Conservation (phyloP, 2,329 filamentous ascomycete genomes). For the Aspergillus sp. region DNA sequence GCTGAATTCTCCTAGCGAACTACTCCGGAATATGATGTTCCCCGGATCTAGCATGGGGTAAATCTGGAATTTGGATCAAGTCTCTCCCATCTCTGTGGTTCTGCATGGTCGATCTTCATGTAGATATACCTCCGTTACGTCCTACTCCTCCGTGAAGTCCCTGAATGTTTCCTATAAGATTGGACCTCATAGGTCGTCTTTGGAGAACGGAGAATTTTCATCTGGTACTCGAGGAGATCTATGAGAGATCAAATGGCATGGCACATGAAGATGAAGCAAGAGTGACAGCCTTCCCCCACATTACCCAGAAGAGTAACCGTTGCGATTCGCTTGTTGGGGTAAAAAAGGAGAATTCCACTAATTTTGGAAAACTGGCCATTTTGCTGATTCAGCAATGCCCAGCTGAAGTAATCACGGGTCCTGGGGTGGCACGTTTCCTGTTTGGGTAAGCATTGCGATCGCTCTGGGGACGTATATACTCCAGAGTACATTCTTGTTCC, state of each 20-base stretch:
- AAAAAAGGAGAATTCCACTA: background rate
- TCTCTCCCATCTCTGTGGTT: no score
- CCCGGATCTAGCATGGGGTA: no score
- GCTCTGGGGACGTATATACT: background rate
- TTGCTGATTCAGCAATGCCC: background rate
- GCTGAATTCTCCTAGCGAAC: no score
- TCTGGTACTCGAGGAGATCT: background rate
- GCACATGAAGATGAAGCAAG: background rate
- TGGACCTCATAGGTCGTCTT: background rate
- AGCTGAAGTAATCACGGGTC: background rate
- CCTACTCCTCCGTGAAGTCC: no score
- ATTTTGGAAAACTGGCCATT: background rate
- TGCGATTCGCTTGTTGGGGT: background rate
- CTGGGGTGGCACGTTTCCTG: background rate
- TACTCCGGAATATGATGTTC: no score
- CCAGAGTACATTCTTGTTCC: background rate
- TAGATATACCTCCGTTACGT: no score
- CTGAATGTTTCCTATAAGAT: no score
- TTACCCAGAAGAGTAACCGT: slow-evolving; percentile 1
- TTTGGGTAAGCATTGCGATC: slow-evolving; percentile 5
- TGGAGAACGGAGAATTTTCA: background rate
- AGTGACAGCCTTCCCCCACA: background rate
- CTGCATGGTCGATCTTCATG: no score
- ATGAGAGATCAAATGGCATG: background rate
- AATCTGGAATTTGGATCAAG: no score